phyloP scores from a whole-genome alignment of 768 basidiomycete species.

The Mycena capillaripes region DNA sequence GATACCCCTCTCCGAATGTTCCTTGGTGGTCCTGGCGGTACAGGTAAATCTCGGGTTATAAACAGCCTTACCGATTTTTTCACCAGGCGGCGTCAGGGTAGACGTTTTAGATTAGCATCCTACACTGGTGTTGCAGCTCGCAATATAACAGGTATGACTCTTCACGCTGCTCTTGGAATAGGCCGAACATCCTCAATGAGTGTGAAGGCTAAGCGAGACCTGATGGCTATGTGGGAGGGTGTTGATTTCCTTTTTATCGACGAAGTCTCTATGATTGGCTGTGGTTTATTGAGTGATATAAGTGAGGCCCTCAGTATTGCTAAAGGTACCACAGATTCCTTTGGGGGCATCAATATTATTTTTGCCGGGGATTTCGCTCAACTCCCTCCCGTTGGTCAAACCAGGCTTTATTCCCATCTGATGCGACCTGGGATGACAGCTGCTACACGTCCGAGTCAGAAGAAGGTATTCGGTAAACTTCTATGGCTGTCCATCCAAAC shows the following conservation, averaged over 20 bases:
- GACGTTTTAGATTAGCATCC: not conserved
- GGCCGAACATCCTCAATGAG: not conserved
- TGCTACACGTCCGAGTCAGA: not conserved
- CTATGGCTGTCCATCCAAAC: conserved; percentile 25
- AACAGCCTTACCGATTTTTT: not conserved
- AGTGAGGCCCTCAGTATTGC: conserved; percentile 46
- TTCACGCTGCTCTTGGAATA: not conserved
- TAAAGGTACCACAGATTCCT: conserved; percentile 44
- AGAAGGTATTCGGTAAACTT: conserved; percentile 18
- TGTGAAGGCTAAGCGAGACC: not conserved
- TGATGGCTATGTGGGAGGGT: not conserved
- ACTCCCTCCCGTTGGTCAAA: conserved; percentile 19
- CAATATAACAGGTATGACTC: not conserved
- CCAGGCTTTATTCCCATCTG: conserved; percentile 20
- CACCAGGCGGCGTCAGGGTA: not conserved
- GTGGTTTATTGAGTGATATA: not conserved
- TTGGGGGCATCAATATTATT: conserved; percentile 57
- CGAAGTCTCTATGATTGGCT: not conserved
- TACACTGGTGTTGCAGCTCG: not conserved
- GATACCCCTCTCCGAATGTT: not conserved
- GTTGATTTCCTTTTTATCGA: not conserved
- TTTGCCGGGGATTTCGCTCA: conserved; percentile 62
- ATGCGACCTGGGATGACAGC: not conserved
- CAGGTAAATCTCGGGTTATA: not conserved
- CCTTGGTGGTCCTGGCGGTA: not conserved